Base-by-base conservation (phyloP, 208 protist genomes). In the Hexamita inflata region DNA sequence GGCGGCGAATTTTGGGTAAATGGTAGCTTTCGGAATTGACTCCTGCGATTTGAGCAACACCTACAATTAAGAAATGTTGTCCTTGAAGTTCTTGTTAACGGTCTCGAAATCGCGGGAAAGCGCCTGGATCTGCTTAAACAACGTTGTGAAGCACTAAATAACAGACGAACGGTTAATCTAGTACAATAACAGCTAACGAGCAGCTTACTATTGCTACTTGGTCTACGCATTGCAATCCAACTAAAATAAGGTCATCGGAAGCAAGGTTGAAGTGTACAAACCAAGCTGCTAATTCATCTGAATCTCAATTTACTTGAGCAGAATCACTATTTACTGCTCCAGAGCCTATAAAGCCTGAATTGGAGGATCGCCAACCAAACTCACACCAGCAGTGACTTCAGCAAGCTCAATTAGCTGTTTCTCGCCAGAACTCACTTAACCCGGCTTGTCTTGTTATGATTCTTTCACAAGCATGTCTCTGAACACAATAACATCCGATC, bases 401-500 rank as follows among this genome's bases (percentile, higher is more conserved):
- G 38, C 40, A 4, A 70, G 35, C 64, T 70, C 64, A 7, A 35
- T 38, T 49, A 70, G 35, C 40, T 70, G 35, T 15, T 45, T 7
- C n/a, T 38, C 7, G 2, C 28, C 59, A 15, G 28, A 35, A 15
- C 4, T 32, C 59, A 13, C 2, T 29, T 62, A 26, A 38, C 28
- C 59, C 13, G 28, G 28, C 13, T 29, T 62, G 35, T 40, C 38
- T 24, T 7, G 9, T 29, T 2, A 42, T n/a, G n/a, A 32, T 38
- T 70, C 64, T 57, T 70, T 70, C 2, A 70, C 34, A 49, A 70
- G 64, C 32, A 70, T 70, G 64, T 70, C 64, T 38, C 40, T 70
- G 64, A 70, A 70, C 4, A 70, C 64, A 15, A 70, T 15, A 49
- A 70, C 64, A 45, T 70, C 64, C n/a, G 64, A 70, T 15, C 28